Evolutionary conservation across 106 monocot species (phyloP), one percentile per base, ranked within the genome.

Genomic region (Allium fistulosum): DNA sequence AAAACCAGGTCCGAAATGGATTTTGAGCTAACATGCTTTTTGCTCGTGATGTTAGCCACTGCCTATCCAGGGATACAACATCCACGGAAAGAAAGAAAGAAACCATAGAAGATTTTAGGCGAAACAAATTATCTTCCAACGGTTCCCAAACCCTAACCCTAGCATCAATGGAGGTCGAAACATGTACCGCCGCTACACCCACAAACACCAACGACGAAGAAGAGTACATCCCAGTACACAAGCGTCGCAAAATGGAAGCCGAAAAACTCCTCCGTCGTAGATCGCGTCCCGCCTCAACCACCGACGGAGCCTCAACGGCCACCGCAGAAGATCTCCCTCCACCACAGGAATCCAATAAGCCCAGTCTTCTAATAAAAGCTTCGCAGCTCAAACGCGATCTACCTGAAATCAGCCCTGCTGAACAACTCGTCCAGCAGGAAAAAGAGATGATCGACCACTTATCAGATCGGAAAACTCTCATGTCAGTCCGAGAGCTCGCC

Each of bases 361-460:
- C 96, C 26, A 83, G 82, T 56, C 92, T 92, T n/a, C 88, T 96
- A 27, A 75, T 92, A 57, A 88, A 86, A 71, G 85, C 96, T 22
- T 68, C 95, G 59, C 91, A 88, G 59, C 79, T 96, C 56, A 93
- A 93, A 78, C 89, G 88, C 72, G 86, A 83, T 0, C 79, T 69
- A 15, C 96, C 96, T 7, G 96, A 96, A 70, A 84, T 96, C 73
- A 88, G 64, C 84, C 71, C 79, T 10, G 80, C 92, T 45, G 92
- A 96, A 75, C 83, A 88, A 72, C 77, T 88, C 26, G 84, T 92
- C 48, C 77, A 74, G 68, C 88, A 86, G 59, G 96, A 96, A 82
- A 83, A 85, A 76, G 92, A 96, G 72, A 92, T 96, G 96, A 87
- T 96, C 76, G 96, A 96, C 64, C 86, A 92, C 63, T 83, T 96